phyloP scores from a whole-genome alignment of 768 basidiomycete genomes.

The Lentinula lateritia region DNA sequence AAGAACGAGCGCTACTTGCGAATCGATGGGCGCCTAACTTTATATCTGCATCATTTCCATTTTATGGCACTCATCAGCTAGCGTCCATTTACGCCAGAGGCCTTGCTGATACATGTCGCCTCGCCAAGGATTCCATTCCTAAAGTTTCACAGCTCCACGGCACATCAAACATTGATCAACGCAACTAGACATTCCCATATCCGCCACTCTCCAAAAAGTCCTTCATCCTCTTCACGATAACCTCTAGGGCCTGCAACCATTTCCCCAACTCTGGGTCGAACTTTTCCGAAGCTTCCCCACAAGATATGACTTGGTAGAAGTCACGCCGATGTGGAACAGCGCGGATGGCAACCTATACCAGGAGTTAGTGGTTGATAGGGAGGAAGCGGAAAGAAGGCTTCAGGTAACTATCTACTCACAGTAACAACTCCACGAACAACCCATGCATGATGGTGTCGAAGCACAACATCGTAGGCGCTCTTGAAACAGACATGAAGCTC shows the following conservation, averaged over 20 bases:
- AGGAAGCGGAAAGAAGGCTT: too few species aligned
- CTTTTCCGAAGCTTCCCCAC: constrained; percentile 50
- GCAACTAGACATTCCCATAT: constrained; percentile 40
- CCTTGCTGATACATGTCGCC: background rate
- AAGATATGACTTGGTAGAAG: constrained; percentile 58
- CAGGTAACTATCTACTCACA: constrained; percentile 28
- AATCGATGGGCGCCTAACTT: background rate
- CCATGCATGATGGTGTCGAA: constrained; percentile 63
- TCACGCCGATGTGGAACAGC: constrained; percentile 55
- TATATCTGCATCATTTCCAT: too few species aligned
- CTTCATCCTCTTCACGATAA: constrained; percentile 43
- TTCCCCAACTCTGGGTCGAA: constrained; percentile 47
- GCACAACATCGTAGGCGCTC: constrained; percentile 62
- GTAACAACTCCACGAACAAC: constrained; percentile 59
- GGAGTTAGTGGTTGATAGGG: too few species aligned
- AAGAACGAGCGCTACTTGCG: background rate
- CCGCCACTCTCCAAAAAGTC: constrained; percentile 48
- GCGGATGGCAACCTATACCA: constrained; percentile 47
- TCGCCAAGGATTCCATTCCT: background rate
- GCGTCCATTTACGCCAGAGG: background rate
- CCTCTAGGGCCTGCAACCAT: constrained; percentile 59
- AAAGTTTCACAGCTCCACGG: background rate
- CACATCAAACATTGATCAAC: background rate
- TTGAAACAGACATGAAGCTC: constrained; percentile 68
- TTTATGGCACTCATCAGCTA: too few species aligned